These are phyloP conservation scores for Vanderwaltozyma yarrowii DNA, from an alignment of 805 yeast genomes.

Conservation along the genomic window DNA sequence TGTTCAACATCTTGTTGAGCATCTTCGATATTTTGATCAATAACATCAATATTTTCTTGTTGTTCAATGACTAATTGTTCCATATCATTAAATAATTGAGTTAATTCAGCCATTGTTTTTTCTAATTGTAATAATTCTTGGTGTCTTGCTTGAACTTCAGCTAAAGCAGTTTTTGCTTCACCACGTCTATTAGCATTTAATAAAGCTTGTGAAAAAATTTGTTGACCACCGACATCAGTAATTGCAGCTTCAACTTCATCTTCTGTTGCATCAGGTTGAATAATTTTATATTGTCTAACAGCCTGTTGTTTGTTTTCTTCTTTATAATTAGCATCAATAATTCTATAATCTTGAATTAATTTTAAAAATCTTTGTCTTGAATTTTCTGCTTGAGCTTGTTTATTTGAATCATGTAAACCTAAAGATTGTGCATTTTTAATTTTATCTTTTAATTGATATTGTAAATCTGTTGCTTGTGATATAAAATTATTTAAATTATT, in stretches of 20 bases:
- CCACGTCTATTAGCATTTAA: constrained; percentile 81
- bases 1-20: constrained; percentile 89
- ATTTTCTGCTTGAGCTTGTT: constrained; percentile 84
- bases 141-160: constrained; percentile 94
- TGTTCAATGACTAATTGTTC: constrained; percentile 94
- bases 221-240: constrained; percentile 76
- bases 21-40: constrained; percentile 66
- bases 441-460: constrained; percentile 60
- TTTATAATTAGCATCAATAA: constrained; percentile 76
- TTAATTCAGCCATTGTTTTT: constrained; percentile 89
- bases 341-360: constrained; percentile 77
- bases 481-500: constrained; percentile 68
- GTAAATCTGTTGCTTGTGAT: constrained; percentile 70
- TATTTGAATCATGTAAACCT: constrained; percentile 64
- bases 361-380: constrained; percentile 76
- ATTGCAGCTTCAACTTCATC: constrained; percentile 78
- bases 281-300: constrained; percentile 84
- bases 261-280: constrained; percentile 75
- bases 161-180: constrained; percentile 89
- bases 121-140: constrained; percentile 90
- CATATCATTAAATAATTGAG: constrained; percentile 91
- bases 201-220: constrained; percentile 88
- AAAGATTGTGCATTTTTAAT: constrained; percentile 68
- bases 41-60: constrained; percentile 74
- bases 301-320: constrained; percentile 81